Evolutionary conservation across 371 early-diverging fungal species (phyloP).

Genomic region (Chytridiales sp.): DNA sequence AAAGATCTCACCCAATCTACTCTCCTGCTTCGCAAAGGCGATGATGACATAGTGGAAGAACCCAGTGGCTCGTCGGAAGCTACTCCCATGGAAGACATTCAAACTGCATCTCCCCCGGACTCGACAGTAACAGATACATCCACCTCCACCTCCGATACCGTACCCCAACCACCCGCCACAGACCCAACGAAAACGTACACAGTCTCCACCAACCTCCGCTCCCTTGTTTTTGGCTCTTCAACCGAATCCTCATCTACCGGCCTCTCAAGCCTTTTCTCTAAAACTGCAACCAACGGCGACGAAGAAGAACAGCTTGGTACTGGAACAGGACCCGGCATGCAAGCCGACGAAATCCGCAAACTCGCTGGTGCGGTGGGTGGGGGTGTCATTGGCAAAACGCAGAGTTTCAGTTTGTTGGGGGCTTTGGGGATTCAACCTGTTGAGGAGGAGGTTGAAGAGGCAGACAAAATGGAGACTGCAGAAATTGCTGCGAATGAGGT

Average conservation of each 20-base stretch:
- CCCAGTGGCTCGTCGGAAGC: too few relatives aligned
- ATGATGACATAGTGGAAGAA: too few relatives aligned
- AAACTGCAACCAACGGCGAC: neutral
- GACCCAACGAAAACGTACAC: conserved; percentile 5
- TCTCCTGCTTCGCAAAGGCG: too few relatives aligned
- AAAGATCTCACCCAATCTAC: too few relatives aligned
- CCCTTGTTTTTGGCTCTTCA: conserved; percentile 9
- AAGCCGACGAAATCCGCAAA: conserved; percentile 14
- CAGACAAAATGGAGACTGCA: neutral
- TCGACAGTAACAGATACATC: too few relatives aligned
- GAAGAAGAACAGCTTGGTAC: conserved; percentile 3
- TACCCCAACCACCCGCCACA: too few relatives aligned
- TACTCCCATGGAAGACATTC: too few relatives aligned
- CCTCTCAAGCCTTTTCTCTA: conserved; percentile 9
- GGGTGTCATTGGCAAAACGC: conserved; percentile 11
- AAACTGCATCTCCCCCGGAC: too few relatives aligned
- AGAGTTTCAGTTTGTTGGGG: conserved; percentile 13
- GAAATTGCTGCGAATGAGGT: too few relatives aligned
- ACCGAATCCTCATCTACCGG: neutral
- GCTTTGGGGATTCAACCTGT: conserved; percentile 10
- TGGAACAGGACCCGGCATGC: conserved; percentile 14
- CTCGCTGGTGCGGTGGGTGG: too few relatives aligned
- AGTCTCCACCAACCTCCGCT: conserved; percentile 12
- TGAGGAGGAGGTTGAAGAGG: neutral
- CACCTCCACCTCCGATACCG: too few relatives aligned